Evolutionary conservation across 2,329 filamentous ascomycete genomes (phyloP).

Genomic region (Aspergillus arachidicola): DNA sequence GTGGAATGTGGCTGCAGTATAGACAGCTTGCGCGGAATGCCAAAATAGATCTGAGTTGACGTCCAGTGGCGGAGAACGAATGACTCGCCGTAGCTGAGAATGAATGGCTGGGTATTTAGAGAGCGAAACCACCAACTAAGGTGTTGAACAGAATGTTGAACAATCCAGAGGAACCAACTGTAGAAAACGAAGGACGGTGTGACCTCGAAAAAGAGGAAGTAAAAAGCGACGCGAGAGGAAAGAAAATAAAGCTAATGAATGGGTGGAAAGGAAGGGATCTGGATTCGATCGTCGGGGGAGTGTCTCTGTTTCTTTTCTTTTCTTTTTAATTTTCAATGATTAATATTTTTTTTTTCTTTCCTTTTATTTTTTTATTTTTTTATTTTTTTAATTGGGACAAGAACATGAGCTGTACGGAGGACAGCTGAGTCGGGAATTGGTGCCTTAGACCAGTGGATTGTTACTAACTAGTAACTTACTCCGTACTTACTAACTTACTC

Average conservation of each 20-base stretch:
- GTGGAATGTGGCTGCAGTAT: slow-evolving; percentile 24
- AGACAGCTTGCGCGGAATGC: slow-evolving; percentile 14
- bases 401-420: slow-evolving; percentile 6
- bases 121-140: slow-evolving; percentile 10
- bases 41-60: slow-evolving; percentile 9
- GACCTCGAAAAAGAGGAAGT: slow-evolving; percentile 4
- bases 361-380: neutral
- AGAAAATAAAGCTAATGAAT: neutral
- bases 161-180: neutral
- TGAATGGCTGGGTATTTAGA: slow-evolving; percentile 6
- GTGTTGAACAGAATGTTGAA: slow-evolving; percentile 1
- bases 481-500: neutral
- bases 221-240: slow-evolving; percentile 12
- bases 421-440: neutral
- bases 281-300: slow-evolving; percentile 16
- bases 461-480: slow-evolving; percentile 5
- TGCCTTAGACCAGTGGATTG: slow-evolving; percentile 3
- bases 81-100: slow-evolving; percentile 4
- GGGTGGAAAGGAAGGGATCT: slow-evolving; percentile 19
- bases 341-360: neutral
- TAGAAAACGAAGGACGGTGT: slow-evolving; percentile 1
- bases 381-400: slow-evolving; percentile 3
- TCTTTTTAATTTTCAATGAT: neutral
- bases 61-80: slow-evolving; percentile 11
- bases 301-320: slow-evolving; percentile 8